A percentile compares a stretch with the other conserved stretches of the same genome.
Evolutionary conservation across 768 basidiomycete genomes (phyloP).

Genomic region (Hypsizygus marmoreus): DNA sequence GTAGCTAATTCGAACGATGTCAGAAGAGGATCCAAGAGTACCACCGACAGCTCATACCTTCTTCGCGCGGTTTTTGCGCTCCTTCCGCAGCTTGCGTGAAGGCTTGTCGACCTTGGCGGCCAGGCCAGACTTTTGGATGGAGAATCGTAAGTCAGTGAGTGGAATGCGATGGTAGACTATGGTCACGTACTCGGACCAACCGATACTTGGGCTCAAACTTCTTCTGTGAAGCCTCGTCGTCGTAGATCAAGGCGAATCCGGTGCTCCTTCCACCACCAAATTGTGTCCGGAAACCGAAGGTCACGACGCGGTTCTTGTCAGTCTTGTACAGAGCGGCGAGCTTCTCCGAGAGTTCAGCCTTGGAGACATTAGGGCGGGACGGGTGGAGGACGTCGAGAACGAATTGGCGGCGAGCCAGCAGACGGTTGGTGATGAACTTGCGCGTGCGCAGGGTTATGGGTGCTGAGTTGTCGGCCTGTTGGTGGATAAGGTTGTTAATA

Average conservation of each 20-base stretch:
- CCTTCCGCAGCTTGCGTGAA: slow-evolving; percentile 97
- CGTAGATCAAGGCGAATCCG: slow-evolving; percentile 97
- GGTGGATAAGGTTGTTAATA: slow-evolving; percentile 15
- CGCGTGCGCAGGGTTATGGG: slow-evolving; percentile 96
- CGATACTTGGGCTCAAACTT: slow-evolving; percentile 98
- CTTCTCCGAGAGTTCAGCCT: slow-evolving; percentile 89
- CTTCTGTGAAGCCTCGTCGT: slow-evolving; percentile 91
- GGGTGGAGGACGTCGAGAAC: slow-evolving; percentile 95
- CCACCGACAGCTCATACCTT: slow-evolving; percentile 66
- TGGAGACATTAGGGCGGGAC: slow-evolving; percentile 91
- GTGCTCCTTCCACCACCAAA: slow-evolving; percentile 99
- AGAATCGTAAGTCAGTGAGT: background rate
- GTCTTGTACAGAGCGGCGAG: slow-evolving; percentile 93
- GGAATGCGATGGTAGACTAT: background rate
- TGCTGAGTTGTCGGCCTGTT: slow-evolving; percentile 75
- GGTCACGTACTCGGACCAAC: slow-evolving; percentile 87
- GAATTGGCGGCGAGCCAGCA: slow-evolving; percentile 94
- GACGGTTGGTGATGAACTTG: slow-evolving; percentile 99
- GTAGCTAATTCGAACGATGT: no score
- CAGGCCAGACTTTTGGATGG: slow-evolving; percentile 68
- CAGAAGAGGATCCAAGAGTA: slow-evolving; percentile 3
- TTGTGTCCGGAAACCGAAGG: slow-evolving; percentile 92
- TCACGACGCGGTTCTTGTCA: slow-evolving; percentile 85
- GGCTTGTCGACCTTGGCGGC: slow-evolving; percentile 81
- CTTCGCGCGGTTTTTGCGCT: slow-evolving; percentile 99